These are phyloP conservation scores for Typha latifolia DNA, from an alignment of 176 grass and related monocot genomes.

Conservation along the genomic window DNA sequence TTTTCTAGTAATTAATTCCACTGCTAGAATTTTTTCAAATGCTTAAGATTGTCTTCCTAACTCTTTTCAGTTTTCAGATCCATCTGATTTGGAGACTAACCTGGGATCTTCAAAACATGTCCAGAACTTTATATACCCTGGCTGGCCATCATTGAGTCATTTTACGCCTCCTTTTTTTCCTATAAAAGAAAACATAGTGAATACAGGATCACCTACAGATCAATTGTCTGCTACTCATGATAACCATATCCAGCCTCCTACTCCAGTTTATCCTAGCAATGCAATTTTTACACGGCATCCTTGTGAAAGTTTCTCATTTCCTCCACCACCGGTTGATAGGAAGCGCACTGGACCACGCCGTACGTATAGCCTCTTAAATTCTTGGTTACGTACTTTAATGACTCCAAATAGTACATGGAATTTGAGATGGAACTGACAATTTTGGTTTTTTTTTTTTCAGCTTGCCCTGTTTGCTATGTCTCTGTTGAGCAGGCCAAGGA, in stretches of 20 bases:
- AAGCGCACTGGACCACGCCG: slow-evolving; percentile 90
- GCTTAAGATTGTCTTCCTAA: slow-evolving; percentile 5
- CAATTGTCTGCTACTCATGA: slow-evolving; percentile 16
- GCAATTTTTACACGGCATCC: slow-evolving; percentile 43
- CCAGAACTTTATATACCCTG: slow-evolving; percentile 43
- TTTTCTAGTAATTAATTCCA: slow-evolving; percentile 15
- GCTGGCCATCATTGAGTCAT: slow-evolving; percentile 33
- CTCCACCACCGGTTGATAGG: slow-evolving; percentile 59
- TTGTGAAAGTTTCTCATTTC: slow-evolving; percentile 81
- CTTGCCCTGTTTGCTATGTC: slow-evolving; percentile 90
- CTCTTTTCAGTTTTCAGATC: slow-evolving; percentile 52
- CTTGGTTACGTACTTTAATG: background rate
- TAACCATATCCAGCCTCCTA: slow-evolving; percentile 19
- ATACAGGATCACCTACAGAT: slow-evolving; percentile 16
- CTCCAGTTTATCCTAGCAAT: slow-evolving; percentile 7
- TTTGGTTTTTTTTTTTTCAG: slow-evolving; percentile 42
- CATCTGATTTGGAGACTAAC: slow-evolving; percentile 40
- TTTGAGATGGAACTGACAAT: background rate
- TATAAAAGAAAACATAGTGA: slow-evolving; percentile 17
- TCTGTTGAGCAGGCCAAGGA: slow-evolving; percentile 66
- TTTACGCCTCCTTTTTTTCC: slow-evolving; percentile 32
- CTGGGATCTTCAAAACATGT: slow-evolving; percentile 44
- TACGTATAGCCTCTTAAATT: slow-evolving; percentile 36
- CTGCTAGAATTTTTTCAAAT: background rate
- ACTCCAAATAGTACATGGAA: background rate